Conservation (phyloP, 192 early-diverging fungal species). For the Umbelopsis sp. region DNA sequence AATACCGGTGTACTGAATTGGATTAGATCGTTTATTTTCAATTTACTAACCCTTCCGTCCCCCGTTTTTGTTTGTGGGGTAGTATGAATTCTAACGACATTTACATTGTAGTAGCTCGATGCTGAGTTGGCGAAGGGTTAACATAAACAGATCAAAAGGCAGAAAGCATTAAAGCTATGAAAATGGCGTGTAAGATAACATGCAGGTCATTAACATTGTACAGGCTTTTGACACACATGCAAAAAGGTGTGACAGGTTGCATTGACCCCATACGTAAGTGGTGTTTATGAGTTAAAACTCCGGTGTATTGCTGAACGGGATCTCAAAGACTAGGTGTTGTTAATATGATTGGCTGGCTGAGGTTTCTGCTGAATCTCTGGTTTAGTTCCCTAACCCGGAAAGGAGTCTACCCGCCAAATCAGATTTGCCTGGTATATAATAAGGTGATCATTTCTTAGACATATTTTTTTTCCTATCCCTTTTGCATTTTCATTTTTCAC, state of each 20-base stretch:
- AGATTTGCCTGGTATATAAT: background rate
- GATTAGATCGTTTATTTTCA: background rate
- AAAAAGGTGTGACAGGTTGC: background rate
- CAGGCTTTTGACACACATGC: too few species aligned
- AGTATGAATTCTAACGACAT: background rate
- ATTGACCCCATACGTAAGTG: background rate
- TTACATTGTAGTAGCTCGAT: too few species aligned
- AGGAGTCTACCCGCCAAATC: background rate
- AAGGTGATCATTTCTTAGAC: background rate
- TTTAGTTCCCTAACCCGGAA: background rate
- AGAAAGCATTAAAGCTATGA: too few species aligned
- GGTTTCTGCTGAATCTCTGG: constrained; percentile 19
- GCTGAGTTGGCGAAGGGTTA: too few species aligned
- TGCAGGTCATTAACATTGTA: too few species aligned
- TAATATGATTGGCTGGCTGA: background rate
- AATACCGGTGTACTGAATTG: background rate
- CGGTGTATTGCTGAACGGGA: background rate
- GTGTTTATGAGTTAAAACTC: background rate
- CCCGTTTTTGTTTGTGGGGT: background rate
- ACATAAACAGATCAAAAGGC: too few species aligned
- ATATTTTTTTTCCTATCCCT: background rate
- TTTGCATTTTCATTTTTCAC: background rate
- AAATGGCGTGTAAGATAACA: too few species aligned
- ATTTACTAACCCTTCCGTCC: background rate
- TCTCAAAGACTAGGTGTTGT: background rate